Evolutionary conservation across 345 rosid genomes (phyloP).

Genomic region (Populus nigra): DNA sequence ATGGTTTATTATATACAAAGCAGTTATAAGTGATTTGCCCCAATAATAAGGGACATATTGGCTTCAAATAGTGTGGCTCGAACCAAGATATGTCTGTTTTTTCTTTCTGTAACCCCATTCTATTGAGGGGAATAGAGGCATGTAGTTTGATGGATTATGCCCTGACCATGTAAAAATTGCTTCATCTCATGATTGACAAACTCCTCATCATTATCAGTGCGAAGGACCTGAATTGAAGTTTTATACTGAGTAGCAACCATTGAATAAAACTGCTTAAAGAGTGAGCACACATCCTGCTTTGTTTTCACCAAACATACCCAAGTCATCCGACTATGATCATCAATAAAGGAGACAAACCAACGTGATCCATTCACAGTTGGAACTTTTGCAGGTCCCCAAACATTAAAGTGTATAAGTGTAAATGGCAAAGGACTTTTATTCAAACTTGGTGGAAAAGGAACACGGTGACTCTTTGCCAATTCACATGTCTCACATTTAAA

Average conservation of each 20-base stretch:
- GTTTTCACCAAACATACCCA: not conserved
- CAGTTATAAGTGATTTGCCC: not conserved
- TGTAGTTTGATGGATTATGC: not conserved
- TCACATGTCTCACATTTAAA: not conserved
- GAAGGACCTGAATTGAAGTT: not conserved
- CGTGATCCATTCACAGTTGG: not conserved
- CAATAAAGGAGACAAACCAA: not conserved
- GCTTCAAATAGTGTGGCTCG: not conserved
- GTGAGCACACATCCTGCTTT: not conserved
- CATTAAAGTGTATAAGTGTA: not conserved
- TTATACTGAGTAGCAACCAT: not conserved
- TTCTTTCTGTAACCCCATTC: not conserved
- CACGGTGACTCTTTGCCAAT: slow-evolving; percentile 1
- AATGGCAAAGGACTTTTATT: not conserved
- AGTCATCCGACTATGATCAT: not conserved
- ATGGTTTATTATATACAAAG: not conserved
- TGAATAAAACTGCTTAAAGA: not conserved
- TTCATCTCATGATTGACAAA: not conserved
- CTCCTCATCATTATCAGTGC: not conserved
- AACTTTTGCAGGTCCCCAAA: not conserved
- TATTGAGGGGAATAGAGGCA: not conserved
- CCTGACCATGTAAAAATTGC: not conserved
- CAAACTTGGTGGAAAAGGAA: not conserved
- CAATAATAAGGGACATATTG: not conserved
- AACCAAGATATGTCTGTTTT: not conserved